These are phyloP conservation scores for Thraustotheca clavata DNA, from an alignment of 352 stramenopile species.

Conservation along the genomic window DNA sequence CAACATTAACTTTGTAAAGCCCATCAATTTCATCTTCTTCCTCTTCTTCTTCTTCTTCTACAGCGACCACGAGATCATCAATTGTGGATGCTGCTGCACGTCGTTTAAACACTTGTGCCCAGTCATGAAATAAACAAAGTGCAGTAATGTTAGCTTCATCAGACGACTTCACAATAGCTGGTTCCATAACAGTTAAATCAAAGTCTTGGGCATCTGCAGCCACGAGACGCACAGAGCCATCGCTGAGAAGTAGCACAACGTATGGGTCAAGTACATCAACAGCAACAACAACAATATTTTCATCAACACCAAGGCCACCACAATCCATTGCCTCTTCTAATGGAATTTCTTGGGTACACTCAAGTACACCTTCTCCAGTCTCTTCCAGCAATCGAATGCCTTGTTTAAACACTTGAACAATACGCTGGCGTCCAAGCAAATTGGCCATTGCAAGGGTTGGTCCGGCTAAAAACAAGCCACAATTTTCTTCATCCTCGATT, in stretches of 20 bases:
- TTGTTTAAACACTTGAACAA: constrained; percentile 83
- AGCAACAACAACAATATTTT: constrained; percentile 64
- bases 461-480: constrained; percentile 74
- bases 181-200: constrained; percentile 72
- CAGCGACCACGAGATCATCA: not conserved
- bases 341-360: constrained; percentile 78
- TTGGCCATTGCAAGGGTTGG: constrained; percentile 71
- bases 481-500: constrained; percentile 53
- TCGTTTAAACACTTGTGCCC: constrained; percentile 56
- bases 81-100: not conserved
- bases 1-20: not conserved
- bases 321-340: constrained; percentile 71
- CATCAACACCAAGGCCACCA: constrained; percentile 78
- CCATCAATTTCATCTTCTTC: not conserved
- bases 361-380: constrained; percentile 22
- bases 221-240: constrained; percentile 68
- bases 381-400: constrained; percentile 25
- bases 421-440: constrained; percentile 69
- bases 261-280: constrained; percentile 80
- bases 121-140: constrained; percentile 78
- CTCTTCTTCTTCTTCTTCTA: not conserved
- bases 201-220: constrained; percentile 77
- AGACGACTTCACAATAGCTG: constrained; percentile 40
- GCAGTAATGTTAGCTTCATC: constrained; percentile 45
- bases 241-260: constrained; percentile 69